Conservation (phyloP, 2,329 filamentous ascomycete species). For the Sordariomycetes sp. region DNA sequence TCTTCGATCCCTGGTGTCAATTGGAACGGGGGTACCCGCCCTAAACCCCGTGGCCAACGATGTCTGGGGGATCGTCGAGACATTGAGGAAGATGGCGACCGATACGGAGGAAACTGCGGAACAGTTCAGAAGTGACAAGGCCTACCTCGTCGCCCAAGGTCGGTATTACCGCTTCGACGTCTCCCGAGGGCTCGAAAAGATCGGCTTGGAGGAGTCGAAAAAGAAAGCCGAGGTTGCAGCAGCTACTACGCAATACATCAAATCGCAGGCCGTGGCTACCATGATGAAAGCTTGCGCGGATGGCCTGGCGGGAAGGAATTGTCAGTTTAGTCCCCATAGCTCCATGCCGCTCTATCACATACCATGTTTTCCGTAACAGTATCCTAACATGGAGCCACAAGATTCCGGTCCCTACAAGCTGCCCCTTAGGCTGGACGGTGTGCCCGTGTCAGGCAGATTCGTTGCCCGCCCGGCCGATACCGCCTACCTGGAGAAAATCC, state of each 20-base stretch:
- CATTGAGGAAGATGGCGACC: conserved; percentile 17
- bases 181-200: conserved; percentile 23
- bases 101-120: conserved; percentile 27
- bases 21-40: conserved; percentile 24
- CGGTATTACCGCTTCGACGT: conserved; percentile 34
- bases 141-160: conserved; percentile 16
- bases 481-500: conserved; percentile 9
- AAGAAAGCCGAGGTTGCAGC: conserved; percentile 8
- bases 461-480: conserved; percentile 9
- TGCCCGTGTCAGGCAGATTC: conserved; percentile 11
- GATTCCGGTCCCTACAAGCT: conserved; percentile 9
- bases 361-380: too few species aligned
- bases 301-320: conserved; percentile 7
- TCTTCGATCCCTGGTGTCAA: conserved; percentile 25
- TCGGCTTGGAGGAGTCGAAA: conserved; percentile 24
- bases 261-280: conserved; percentile 7
- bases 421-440: conserved; percentile 9
- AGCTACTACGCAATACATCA: conserved; percentile 8
- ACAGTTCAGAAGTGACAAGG: conserved; percentile 18
- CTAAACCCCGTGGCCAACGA: conserved; percentile 13
- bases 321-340: too few species aligned
- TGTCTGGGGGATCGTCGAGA: not conserved
- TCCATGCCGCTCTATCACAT: too few species aligned
- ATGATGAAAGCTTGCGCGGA: conserved; percentile 11
- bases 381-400: too few species aligned